Percentiles rank a stretch among this genome's conserved stretches.
These are phyloP conservation scores for Scedosporium boydii DNA, from an alignment of 2,329 filamentous ascomycete species.

Conservation along the genomic window DNA sequence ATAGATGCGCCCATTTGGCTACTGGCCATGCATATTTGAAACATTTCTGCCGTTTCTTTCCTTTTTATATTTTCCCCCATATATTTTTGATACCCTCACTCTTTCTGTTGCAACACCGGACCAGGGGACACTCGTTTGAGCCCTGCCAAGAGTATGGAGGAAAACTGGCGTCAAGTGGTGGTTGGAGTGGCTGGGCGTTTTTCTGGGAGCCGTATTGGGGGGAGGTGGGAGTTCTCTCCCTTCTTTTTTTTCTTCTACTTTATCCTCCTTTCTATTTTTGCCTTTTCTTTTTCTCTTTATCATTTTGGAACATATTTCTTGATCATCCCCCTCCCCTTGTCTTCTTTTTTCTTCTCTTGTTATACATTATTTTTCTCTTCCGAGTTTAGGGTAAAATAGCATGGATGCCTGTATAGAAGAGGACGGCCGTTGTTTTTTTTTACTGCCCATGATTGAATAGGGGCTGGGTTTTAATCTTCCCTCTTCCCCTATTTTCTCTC, in stretches of 20 bases:
- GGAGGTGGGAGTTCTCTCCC: too few relatives aligned
- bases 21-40: not conserved
- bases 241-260: too few relatives aligned
- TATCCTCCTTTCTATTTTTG: too few relatives aligned
- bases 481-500: too few relatives aligned
- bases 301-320: too few relatives aligned
- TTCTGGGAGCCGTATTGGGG: not conserved
- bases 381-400: not conserved
- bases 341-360: too few relatives aligned
- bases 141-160: not conserved
- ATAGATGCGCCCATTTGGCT: not conserved
- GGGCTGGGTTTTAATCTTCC: not conserved
- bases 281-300: not conserved
- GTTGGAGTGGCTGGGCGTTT: not conserved
- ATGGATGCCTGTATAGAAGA: conserved; percentile 1
- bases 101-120: not conserved
- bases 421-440: not conserved
- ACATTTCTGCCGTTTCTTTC: not conserved
- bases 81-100: not conserved
- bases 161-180: not conserved
- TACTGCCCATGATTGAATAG: not conserved
- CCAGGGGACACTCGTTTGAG: not conserved
- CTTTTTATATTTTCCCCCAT: not conserved
- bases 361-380: not conserved
- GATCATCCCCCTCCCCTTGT: too few relatives aligned